A percentile compares a stretch with the other conserved stretches of the same genome.
Conservation (phyloP, 1,284 basidiomycete genomes). For the Leccinum ponderosum region DNA sequence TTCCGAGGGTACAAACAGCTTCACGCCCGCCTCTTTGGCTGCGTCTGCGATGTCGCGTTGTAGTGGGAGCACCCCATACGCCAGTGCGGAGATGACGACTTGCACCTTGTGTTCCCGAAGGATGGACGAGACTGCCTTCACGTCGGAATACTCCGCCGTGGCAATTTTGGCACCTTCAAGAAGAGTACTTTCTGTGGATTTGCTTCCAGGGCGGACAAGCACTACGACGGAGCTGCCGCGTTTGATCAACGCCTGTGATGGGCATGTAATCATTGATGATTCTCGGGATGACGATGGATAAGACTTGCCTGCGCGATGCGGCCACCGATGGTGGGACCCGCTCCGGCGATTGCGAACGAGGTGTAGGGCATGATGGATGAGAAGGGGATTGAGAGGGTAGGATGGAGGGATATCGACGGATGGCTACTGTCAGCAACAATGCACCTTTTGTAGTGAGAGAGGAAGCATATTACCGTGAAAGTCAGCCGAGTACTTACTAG, state of each 20-base stretch:
- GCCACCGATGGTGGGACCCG: constrained; percentile 32
- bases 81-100: constrained; percentile 38
- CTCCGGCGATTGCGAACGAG: constrained; percentile 33
- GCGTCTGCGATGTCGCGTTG: constrained; percentile 38
- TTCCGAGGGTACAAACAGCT: constrained; percentile 42
- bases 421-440: not conserved
- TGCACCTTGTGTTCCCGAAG: constrained; percentile 36
- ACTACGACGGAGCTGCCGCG: constrained; percentile 25
- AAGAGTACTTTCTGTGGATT: constrained; percentile 16
- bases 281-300: not conserved
- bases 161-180: constrained; percentile 31
- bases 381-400: not conserved
- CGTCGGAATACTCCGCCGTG: constrained; percentile 35
- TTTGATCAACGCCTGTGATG: constrained; percentile 20
- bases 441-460: not conserved
- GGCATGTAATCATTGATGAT: not conserved
- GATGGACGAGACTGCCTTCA: constrained; percentile 28
- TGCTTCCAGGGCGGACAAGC: constrained; percentile 25
- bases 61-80: constrained; percentile 22
- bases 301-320: constrained; percentile 30
- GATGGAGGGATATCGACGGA: not conserved
- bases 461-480: not conserved
- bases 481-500: not conserved
- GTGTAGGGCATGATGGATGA: constrained; percentile 27
- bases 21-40: constrained; percentile 39